phyloP scores from a whole-genome alignment of 2,329 filamentous ascomycete genomes.

The Pleurostoma richardsiae region DNA sequence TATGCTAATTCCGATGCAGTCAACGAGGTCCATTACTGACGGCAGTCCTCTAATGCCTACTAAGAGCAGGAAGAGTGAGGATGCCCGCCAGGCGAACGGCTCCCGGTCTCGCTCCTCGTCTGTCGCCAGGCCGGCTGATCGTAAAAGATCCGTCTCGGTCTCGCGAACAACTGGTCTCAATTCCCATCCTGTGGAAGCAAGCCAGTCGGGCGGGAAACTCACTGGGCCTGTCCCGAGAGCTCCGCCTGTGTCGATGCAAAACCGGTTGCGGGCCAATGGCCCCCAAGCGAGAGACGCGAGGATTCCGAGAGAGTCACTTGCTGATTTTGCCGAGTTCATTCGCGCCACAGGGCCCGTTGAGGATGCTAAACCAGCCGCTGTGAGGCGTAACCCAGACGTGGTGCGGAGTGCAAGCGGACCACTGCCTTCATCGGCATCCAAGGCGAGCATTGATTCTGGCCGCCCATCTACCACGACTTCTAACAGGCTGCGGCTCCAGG shows the following conservation, averaged over 20 bases:
- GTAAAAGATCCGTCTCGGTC: constrained; percentile 24
- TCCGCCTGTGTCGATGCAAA: constrained; percentile 21
- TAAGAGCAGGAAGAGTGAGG: constrained; percentile 41
- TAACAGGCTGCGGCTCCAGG: constrained; percentile 54
- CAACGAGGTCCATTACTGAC: constrained; percentile 15
- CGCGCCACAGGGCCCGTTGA: constrained; percentile 72
- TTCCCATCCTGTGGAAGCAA: constrained; percentile 27
- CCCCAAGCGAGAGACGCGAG: constrained; percentile 66
- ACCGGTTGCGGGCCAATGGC: constrained; percentile 23
- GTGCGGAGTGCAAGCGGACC: constrained; percentile 28
- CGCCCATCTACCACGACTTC: constrained; percentile 23
- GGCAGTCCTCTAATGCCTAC: constrained; percentile 34
- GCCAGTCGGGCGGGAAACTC: constrained; percentile 16
- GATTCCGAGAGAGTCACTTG: constrained; percentile 63
- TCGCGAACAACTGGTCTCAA: constrained; percentile 27
- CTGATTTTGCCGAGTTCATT: constrained; percentile 87
- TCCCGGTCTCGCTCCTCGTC: constrained; percentile 46
- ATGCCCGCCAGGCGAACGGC: constrained; percentile 29
- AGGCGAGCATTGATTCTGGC: constrained; percentile 31
- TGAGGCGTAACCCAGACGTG: constrained; percentile 10
- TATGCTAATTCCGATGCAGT: constrained; percentile 4
- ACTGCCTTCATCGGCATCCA: constrained; percentile 20
- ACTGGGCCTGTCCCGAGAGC: constrained; percentile 22
- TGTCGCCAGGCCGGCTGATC: constrained; percentile 27
- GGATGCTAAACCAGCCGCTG: constrained; percentile 12